Base-by-base conservation (phyloP, 495 filamentous ascomycete species). In the Xylaria longipes region DNA sequence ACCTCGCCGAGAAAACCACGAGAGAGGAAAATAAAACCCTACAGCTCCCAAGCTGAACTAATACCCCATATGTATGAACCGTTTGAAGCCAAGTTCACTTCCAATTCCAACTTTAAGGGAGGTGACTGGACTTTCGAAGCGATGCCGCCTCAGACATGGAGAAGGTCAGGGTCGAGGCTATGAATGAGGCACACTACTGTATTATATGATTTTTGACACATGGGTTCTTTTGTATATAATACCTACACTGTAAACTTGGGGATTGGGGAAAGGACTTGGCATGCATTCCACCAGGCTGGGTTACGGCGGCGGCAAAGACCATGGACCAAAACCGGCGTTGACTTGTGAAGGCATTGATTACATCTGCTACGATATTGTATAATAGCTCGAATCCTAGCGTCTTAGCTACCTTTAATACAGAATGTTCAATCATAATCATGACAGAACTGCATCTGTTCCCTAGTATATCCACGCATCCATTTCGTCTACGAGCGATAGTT, bases 271-370 rank as follows among this genome's bases (percentile, higher is more conserved):
- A 5, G 45, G 68, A 22, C 37, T 62, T 70, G 45, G 31, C 14
- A 50, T 50, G 31, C 43, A 43, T 62, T 54, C 15, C 31, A 35
- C 12, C 15, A 50, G 54, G 56, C 68, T 35, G 22, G 68, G 29
- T 52, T 15, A 20, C 8, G 37, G 37, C 9, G 52, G 45, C 43
- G 48, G 43, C 58, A 29, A 17, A 45, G 22, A 48, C 33, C n/a
- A 68, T 14, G 65, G 25, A 82, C 76, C 66, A 81, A 82, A 69
- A 79, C 77, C 41, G 80, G 81, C 71, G 82, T 83, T 68, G 80
- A 82, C 80, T 80, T 73, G 80, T 81, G 68, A 70, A 76, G 50
- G 15, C 31, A 72, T 37, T 50, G 69, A 72, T 37, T 50, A 67
- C 39, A 25, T 68, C 37, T 56, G 35, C 37, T 52, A 57, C 50